Evolutionary conservation across 768 basidiomycete genomes (phyloP), one percentile per base, ranked within the genome.

Genomic region (Mycena filopes): DNA sequence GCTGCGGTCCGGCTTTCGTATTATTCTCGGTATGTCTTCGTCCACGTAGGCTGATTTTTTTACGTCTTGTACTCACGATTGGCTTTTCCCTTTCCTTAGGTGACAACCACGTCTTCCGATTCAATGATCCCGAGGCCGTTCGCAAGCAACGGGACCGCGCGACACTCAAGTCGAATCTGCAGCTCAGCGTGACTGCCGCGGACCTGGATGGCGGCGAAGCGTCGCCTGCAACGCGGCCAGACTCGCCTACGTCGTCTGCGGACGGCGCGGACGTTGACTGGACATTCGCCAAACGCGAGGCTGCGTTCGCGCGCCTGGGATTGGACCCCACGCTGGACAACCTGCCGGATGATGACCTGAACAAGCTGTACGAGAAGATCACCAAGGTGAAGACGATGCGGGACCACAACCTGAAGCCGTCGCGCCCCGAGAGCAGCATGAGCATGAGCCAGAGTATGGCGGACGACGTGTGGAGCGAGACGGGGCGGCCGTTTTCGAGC

Each of bases 41-140:
- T 41, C 26, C 47, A 12, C 31, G 10, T 53, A 42, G 8, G 38
- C 46, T 20, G 42, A 50, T 57, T 33, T 41, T n/a, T 25, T 70
- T 65, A 66, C 63, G 26, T 62, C 51, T 55, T 48, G 23, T 36
- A 15, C 61, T 70, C 26, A 66, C 60, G 60, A 40, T 33, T 59
- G 62, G 63, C 53, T 56, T 61, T 21, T 58, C 36, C 36, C 10
- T 36, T 60, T 23, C 46, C 59, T 49, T 65, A 94, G 94, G 97
- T 57, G 96, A 98, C 70, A 90, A 95, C 68, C 98, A 99, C 80
- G 96, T 99, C 60, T 99, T 99, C 78, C 88, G 98, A 20, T 99
- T 98, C 79, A 99, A 94, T 73, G 93, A 97, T 72, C 95, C 95
- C 0, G 94, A 96, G 76, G 94, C 95, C 77, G 95, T 96, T 66